Evolutionary conservation across 2,329 filamentous ascomycete species (phyloP), one percentile per base, ranked within the genome.

Genomic region (Chrysosporium queenslandicum): DNA sequence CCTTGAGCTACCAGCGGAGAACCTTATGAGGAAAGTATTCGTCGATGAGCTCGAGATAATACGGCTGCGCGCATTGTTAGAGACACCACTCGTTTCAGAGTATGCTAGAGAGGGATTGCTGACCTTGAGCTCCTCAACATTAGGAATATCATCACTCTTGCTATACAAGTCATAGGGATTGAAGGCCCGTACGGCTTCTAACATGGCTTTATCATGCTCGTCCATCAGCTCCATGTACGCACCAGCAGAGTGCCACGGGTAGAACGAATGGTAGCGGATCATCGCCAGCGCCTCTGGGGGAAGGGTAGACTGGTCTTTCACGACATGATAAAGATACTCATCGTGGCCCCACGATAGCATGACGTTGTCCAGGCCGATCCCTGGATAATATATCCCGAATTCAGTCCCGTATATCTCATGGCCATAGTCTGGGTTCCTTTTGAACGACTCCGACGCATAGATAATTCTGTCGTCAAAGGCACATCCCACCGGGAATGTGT

Each of bases 111-210:
- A 23, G 23, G 6, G 9, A 23, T 21, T 27, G 61, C 71, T 59
- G 61, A 79, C 77, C 77, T 91, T 94, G 53, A 94, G 73, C 61
- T 86, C 80, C 63, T 88, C 84, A 0, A 83, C 79, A 53, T 79
- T 82, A 1, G 87, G 88, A 20, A 88, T 76, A 21, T 81, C 86
- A 62, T 94, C 88, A 60, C 40, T 89, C 81, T 94, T 94, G 74
- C 85, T 91, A 74, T 94, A 94, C 49, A 94, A 66, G 65, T 94
- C 89, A 62, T 94, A 95, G 0, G 88, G 87, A 67, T 94, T 94
- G 71, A 95, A 94, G 0, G 86, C 87, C 68, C 80, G 78, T 46
- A 94, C 88, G 7, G 87, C 87, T 64, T 80, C 79, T 60, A 94
- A 72, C 83, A 94, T 89, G 61, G 78, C 40, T 16, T 83, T 72